Evolutionary conservation across 2,329 filamentous ascomycete species (phyloP).

Genomic region (Akanthomyces lecanii): DNA sequence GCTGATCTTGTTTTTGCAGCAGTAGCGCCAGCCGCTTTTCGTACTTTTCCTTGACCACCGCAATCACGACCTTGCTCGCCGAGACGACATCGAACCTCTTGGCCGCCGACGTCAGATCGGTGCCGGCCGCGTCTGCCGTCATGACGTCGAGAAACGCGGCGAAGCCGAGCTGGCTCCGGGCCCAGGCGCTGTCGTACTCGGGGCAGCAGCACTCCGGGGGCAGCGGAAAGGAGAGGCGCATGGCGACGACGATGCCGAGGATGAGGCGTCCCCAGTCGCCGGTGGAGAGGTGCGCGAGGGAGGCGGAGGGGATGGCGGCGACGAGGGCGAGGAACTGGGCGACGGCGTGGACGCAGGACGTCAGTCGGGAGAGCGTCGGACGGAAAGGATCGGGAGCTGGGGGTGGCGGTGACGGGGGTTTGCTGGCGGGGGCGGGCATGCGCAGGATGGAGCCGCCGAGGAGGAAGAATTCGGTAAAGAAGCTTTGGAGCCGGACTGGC

Average conservation of each 20-base stretch:
- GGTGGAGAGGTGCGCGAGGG: conserved; percentile 35
- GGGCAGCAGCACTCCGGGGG: conserved; percentile 28
- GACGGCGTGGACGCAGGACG: conserved; percentile 24
- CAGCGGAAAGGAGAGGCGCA: conserved; percentile 45
- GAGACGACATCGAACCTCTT: conserved; percentile 37
- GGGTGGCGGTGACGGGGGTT: background rate
- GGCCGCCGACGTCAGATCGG: conserved; percentile 23
- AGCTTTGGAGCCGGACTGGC: conserved; percentile 11
- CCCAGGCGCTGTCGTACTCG: conserved; percentile 34
- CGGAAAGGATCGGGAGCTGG: conserved; percentile 16
- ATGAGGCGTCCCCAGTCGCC: conserved; percentile 44
- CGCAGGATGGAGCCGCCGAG: conserved; percentile 35
- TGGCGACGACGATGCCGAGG: conserved; percentile 36
- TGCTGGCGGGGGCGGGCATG: background rate
- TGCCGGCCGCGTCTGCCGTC: conserved; percentile 18
- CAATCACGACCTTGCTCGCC: conserved; percentile 44
- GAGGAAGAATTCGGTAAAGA: conserved; percentile 34
- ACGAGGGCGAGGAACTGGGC: conserved; percentile 33
- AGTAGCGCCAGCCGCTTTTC: conserved; percentile 35
- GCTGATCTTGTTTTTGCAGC: conserved; percentile 17
- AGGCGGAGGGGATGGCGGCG: conserved; percentile 25
- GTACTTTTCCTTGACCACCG: conserved; percentile 44
- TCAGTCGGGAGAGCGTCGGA: conserved; percentile 23
- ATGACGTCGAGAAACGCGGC: conserved; percentile 36
- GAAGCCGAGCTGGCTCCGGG: conserved; percentile 37